Evolutionary conservation across 345 rosid genomes (phyloP).

Genomic region (Litchi chinensis): DNA sequence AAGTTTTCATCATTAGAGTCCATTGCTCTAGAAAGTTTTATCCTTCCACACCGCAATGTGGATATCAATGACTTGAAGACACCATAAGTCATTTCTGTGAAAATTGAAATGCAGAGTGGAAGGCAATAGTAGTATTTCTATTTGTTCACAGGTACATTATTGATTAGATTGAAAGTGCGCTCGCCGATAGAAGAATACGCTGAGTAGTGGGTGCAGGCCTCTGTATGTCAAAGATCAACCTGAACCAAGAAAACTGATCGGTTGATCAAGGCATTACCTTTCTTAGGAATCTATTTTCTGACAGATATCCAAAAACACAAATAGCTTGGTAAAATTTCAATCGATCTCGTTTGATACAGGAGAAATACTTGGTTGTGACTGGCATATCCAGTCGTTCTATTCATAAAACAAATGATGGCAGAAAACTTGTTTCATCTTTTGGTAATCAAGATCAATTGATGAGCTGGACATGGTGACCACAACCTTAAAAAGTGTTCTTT

Average conservation of each 20-base stretch:
- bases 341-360: too few relatives aligned
- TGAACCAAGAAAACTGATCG: too few relatives aligned
- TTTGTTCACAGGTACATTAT: neutral
- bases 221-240: too few relatives aligned
- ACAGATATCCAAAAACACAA: too few relatives aligned
- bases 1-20: too few relatives aligned
- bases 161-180: neutral
- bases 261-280: too few relatives aligned
- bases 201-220: neutral
- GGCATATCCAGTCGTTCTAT: neutral
- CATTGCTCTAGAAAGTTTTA: neutral
- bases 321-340: too few relatives aligned
- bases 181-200: neutral
- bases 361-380: neutral
- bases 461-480: too few relatives aligned
- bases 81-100: neutral
- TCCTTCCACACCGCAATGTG: neutral
- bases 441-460: neutral
- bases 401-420: neutral
- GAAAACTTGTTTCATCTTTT: neutral
- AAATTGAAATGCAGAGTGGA: neutral
- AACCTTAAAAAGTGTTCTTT: too few relatives aligned
- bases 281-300: too few relatives aligned
- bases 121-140: neutral
- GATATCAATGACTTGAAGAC: neutral